phyloP scores from a whole-genome alignment of 371 early-diverging fungal species.

The Mucor racemosus region DNA sequence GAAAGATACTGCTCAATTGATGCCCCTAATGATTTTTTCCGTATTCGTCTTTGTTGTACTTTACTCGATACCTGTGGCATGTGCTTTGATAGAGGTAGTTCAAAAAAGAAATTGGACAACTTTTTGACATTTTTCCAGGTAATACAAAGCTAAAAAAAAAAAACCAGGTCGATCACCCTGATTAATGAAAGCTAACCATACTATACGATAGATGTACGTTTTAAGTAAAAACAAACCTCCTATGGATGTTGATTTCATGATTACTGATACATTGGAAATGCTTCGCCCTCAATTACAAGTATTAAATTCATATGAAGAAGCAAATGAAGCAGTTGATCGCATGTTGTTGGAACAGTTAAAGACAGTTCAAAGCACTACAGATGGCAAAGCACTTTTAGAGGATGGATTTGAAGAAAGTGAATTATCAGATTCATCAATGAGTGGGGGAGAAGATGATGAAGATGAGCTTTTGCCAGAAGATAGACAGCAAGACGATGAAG shows the following conservation, averaged over 20 bases:
- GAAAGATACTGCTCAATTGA: constrained; percentile 76
- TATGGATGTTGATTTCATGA: constrained; percentile 88
- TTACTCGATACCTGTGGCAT: constrained; percentile 89
- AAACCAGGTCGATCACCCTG: constrained; percentile 17
- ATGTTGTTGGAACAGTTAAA: constrained; percentile 59
- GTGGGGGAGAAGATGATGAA: constrained; percentile 55
- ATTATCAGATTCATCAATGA: constrained; percentile 35
- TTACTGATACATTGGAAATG: constrained; percentile 81
- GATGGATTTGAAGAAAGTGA: constrained; percentile 52
- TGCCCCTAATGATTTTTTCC: constrained; percentile 90
- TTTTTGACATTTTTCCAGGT: constrained; percentile 81
- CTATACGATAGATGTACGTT: constrained; percentile 73
- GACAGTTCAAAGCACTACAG: constrained; percentile 49
- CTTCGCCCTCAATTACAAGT: constrained; percentile 71
- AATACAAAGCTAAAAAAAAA: not conserved
- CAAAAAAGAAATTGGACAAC: constrained; percentile 70
- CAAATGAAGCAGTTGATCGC: constrained; percentile 70
- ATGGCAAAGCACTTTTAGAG: constrained; percentile 32
- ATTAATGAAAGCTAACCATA: not conserved
- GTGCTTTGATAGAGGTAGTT: constrained; percentile 76
- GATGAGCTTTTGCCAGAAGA: constrained; percentile 37
- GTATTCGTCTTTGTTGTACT: constrained; percentile 87
- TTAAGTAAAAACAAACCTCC: constrained; percentile 81
- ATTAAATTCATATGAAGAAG: constrained; percentile 78
- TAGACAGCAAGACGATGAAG: constrained; percentile 14